A percentile compares a stretch with the other conserved stretches of the same genome.
These are phyloP conservation scores for Paxillus ammoniavirescens DNA, from an alignment of 768 basidiomycete genomes.

Conservation along the genomic window DNA sequence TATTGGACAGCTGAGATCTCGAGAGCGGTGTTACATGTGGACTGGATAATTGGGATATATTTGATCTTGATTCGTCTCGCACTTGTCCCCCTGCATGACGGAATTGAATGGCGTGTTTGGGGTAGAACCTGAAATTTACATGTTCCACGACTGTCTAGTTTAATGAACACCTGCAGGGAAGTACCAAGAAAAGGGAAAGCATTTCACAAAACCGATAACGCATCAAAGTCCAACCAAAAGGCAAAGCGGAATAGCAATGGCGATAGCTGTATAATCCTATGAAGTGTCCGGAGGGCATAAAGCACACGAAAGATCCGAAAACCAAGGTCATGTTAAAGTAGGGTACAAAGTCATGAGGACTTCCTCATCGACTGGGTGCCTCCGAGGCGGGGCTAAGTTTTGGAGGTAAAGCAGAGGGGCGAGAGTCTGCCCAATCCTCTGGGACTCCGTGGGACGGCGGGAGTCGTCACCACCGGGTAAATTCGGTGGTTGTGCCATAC, in stretches of 20 bases:
- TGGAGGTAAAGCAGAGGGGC: conserved; percentile 66
- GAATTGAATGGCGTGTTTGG: background rate
- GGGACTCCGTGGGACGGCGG: conserved; percentile 3
- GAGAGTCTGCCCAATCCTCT: conserved; percentile 34
- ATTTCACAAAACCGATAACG: background rate
- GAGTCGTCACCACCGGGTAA: background rate
- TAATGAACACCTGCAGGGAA: conserved; percentile 19
- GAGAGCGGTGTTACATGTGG: background rate
- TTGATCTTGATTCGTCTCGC: background rate
- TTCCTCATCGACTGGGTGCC: conserved; percentile 71
- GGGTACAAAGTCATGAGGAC: conserved; percentile 60
- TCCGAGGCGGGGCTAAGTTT: conserved; percentile 55
- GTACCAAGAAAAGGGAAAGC: conserved; percentile 21
- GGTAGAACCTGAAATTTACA: conserved; percentile 16
- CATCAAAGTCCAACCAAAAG: conserved; percentile 6
- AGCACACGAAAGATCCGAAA: conserved; percentile 7
- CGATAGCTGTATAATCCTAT: conserved; percentile 1
- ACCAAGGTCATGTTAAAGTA: conserved; percentile 25
- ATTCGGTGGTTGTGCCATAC: background rate
- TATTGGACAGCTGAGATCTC: background rate
- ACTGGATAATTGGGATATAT: background rate
- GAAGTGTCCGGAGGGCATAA: conserved; percentile 10
- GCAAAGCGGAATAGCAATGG: conserved; percentile 9
- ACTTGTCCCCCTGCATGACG: background rate
- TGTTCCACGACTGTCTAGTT: conserved; percentile 15